Evolutionary conservation across 331 rosid genomes (phyloP), one percentile per base, ranked within the genome.

Genomic region (Telfairia occidentalis): DNA sequence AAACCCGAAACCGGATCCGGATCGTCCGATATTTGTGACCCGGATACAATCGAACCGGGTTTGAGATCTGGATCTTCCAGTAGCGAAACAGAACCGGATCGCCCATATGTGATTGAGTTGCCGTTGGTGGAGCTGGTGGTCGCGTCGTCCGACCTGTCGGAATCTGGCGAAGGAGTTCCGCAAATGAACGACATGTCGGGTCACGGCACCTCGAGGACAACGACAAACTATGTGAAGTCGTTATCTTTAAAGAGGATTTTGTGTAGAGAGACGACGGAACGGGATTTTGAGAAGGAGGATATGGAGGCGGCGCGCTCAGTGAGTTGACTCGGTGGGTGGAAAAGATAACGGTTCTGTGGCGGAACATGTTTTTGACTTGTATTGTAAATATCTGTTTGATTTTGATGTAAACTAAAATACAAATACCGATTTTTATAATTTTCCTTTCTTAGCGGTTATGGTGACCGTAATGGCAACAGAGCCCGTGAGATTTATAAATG

Each of bases 1-100:
- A 21, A 60, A 80, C 43, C 89, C 70, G 82, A 57, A 85, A 65
- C 81, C 79, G 45, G n/a, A 43, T 28, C 24, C 13, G 45, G 2
- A 18, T 28, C 66, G n/a, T n/a, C n/a, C n/a, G 70, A 61, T 37
- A 10, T 37, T 19, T 1, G 0, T 46, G 52, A 15, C 16, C 52
- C 16, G 53, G 53, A 12, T 12, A 48, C 5, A 16, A 12, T 1
- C 30, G 73, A 65, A 38, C 34, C 32, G 73, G 73, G 50, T 38
- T 38, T 34, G 52, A 21, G n/a, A 1, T 65, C 52, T 42, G 50
- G 53, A 16, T 48, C 53, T 48, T 12, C 16, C 1, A 16, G 53
- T 1, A 15, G 32, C 4, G 52, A 5, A 10, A 50, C 11, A 43
- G 74, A 69, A 45, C 23, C 55, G 38, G 74, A 5, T 65, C 11